A percentile compares a stretch with the other conserved stretches of the same genome.
phyloP scores from a whole-genome alignment of 2,329 filamentous ascomycete species.

The Fusarium protoensiforme region DNA sequence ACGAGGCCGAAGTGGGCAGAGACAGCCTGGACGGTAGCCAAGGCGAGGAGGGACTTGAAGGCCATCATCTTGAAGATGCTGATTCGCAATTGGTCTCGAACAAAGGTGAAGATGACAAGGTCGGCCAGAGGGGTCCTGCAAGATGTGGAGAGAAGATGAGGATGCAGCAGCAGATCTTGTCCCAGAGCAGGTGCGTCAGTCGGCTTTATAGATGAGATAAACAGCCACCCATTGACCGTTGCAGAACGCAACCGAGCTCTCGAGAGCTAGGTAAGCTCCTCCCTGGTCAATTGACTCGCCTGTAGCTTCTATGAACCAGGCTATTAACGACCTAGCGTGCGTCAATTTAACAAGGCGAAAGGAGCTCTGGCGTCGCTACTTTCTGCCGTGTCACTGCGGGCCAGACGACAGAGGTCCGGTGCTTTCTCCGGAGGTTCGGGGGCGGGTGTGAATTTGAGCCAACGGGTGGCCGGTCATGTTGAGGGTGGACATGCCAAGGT shows the following conservation, averaged over 20 bases:
- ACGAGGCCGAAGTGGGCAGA: slow-evolving; percentile 61
- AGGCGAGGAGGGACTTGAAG: slow-evolving; percentile 45
- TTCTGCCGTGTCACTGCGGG: slow-evolving; percentile 15
- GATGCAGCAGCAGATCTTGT: background rate
- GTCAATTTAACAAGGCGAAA: slow-evolving; percentile 30
- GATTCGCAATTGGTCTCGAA: background rate
- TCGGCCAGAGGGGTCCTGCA: background rate
- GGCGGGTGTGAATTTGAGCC: slow-evolving; percentile 23
- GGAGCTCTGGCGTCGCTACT: background rate
- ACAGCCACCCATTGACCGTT: background rate
- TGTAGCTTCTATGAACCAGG: slow-evolving; percentile 5
- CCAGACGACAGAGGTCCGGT: slow-evolving; percentile 6
- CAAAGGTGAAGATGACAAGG: background rate
- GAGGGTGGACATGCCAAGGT: background rate
- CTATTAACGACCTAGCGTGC: slow-evolving; percentile 31
- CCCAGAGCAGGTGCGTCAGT: slow-evolving; percentile 1
- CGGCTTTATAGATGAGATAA: slow-evolving; percentile 29
- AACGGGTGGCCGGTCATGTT: slow-evolving; percentile 21
- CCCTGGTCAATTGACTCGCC: slow-evolving; percentile 2
- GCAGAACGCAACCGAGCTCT: slow-evolving; percentile 11
- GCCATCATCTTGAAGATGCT: slow-evolving; percentile 41
- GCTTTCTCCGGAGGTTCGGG: slow-evolving; percentile 26
- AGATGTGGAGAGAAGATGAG: background rate
- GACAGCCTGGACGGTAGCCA: slow-evolving; percentile 51
- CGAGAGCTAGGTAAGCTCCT: background rate